Evolutionary conservation across 192 early-diverging fungal genomes (phyloP).

Genomic region (Chytriomyces sp.): DNA sequence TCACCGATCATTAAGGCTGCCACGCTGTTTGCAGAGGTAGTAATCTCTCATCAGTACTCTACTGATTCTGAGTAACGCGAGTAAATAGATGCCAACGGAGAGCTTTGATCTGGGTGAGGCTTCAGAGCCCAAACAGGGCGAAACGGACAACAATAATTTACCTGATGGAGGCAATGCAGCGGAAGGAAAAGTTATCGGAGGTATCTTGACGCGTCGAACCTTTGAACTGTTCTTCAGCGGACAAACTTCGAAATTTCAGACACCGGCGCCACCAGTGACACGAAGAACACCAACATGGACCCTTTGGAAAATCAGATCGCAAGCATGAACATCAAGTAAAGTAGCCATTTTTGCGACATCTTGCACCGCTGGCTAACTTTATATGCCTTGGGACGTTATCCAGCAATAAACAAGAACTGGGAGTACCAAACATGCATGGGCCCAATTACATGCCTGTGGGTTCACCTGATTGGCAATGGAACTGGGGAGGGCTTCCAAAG

Average conservation of each 20-base stretch:
- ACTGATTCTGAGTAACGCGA: background rate
- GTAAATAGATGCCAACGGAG: constrained; percentile 34
- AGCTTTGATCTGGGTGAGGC: constrained; percentile 41
- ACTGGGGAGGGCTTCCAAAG: constrained; percentile 73
- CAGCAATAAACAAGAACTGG: constrained; percentile 32
- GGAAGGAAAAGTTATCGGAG: too few relatives aligned
- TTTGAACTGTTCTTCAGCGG: too few relatives aligned
- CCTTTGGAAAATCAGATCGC: background rate
- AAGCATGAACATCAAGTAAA: constrained; percentile 5
- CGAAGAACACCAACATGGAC: constrained; percentile 12
- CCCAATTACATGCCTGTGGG: constrained; percentile 19
- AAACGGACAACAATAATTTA: background rate
- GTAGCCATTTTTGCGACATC: background rate
- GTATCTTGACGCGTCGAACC: too few relatives aligned
- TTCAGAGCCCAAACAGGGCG: constrained; percentile 7
- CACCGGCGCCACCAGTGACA: too few relatives aligned
- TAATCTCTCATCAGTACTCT: constrained; percentile 5
- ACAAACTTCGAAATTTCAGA: too few relatives aligned
- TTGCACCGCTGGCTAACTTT: constrained; percentile 38
- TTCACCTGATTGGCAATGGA: constrained; percentile 69
- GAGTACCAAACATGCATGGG: constrained; percentile 33
- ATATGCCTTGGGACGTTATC: constrained; percentile 70
- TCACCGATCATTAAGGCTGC: constrained; percentile 71
- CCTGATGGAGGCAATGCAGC: background rate
- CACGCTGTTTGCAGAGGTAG: constrained; percentile 2